phyloP scores from a whole-genome alignment of 176 grass and related monocot genomes.

The Chloris gayana region DNA sequence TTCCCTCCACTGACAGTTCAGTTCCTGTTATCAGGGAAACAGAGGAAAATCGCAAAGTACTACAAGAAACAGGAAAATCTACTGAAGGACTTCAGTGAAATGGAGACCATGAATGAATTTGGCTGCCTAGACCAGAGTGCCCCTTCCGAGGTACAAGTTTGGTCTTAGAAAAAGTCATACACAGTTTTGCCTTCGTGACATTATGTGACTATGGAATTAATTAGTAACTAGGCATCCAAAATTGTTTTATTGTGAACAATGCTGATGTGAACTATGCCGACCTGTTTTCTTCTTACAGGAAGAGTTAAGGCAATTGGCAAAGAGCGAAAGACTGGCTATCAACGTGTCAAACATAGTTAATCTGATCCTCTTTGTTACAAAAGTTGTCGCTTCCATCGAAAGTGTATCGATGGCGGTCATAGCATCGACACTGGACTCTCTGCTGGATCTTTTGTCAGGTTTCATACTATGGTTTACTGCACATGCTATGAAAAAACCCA shows the following conservation, averaged over 20 bases:
- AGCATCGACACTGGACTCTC: constrained; percentile 86
- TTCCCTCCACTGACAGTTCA: neutral
- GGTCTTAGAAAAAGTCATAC: no score
- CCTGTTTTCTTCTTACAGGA: constrained; percentile 46
- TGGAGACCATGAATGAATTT: constrained; percentile 77
- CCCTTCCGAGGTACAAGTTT: constrained; percentile 59
- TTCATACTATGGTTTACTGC: constrained; percentile 92
- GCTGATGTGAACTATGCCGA: neutral
- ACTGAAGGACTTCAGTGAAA: constrained; percentile 79
- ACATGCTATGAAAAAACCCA: constrained; percentile 83
- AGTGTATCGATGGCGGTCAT: constrained; percentile 84
- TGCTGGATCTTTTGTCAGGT: constrained; percentile 88
- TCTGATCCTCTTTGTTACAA: constrained; percentile 76
- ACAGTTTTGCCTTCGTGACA: neutral
- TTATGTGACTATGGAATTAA: neutral
- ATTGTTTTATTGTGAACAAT: neutral
- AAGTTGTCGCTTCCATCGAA: constrained; percentile 70
- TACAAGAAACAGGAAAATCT: constrained; percentile 88
- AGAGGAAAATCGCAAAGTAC: constrained; percentile 88
- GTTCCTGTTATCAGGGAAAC: constrained; percentile 58
- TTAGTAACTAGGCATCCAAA: neutral
- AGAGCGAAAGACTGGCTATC: constrained; percentile 69
- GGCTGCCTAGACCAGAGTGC: constrained; percentile 52
- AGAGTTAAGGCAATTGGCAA: constrained; percentile 65
- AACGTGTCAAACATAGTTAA: constrained; percentile 75